A percentile compares a stretch with the other conserved stretches of the same genome.
phyloP scores from a whole-genome alignment of 2,329 filamentous ascomycete genomes.

The Epichloe baconii region DNA sequence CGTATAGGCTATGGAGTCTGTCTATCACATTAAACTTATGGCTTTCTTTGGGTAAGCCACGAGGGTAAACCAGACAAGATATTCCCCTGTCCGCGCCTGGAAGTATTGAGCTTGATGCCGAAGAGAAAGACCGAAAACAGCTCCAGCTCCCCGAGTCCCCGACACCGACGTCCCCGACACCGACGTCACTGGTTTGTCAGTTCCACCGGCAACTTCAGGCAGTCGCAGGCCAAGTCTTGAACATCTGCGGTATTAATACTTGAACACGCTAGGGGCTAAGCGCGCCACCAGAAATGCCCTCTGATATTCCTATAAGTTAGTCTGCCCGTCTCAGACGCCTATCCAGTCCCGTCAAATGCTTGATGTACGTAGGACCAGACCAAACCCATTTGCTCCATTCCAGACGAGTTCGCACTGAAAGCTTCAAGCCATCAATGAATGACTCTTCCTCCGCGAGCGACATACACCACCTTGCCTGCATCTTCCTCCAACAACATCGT shows the following conservation, averaged over 20 bases:
- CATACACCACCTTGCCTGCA: too few species aligned
- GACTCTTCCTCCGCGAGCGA: too few species aligned
- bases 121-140: not conserved
- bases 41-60: too few species aligned
- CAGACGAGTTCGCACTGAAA: not conserved
- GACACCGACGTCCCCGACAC: not conserved
- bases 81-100: too few species aligned
- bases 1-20: too few species aligned
- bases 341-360: too few species aligned
- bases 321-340: too few species aligned
- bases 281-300: not conserved
- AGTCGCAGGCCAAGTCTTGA: not conserved
- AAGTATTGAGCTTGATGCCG: too few species aligned
- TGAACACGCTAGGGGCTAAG: not conserved
- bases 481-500: too few species aligned
- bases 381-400: too few species aligned
- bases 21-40: too few species aligned
- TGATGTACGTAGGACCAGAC: not conserved
- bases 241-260: not conserved
- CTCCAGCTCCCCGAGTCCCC: not conserved
- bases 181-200: not conserved
- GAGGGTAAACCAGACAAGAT: too few species aligned
- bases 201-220: not conserved
- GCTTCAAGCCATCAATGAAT: not conserved
- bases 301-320: not conserved